Conservation (phyloP, 768 basidiomycete species). For the Podaxis sp. region DNA sequence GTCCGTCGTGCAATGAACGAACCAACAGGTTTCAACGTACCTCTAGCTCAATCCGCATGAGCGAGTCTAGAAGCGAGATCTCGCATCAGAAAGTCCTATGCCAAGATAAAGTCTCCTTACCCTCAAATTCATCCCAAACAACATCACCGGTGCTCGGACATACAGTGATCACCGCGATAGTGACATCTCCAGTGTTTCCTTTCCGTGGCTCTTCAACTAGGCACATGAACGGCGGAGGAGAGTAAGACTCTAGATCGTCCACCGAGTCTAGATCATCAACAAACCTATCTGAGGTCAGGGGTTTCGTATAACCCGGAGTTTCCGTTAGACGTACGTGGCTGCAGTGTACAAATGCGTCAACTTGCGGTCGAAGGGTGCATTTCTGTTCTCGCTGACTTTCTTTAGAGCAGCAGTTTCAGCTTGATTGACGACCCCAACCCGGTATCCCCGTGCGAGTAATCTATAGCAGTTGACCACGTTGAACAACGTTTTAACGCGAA, state of each 20-base stretch:
- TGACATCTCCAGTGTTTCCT: constrained; percentile 34
- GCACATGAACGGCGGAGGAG: constrained; percentile 69
- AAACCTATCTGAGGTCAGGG: constrained; percentile 49
- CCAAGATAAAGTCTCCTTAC: constrained; percentile 33
- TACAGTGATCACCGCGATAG: constrained; percentile 74
- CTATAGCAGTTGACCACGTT: constrained; percentile 27
- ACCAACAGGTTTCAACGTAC: constrained; percentile 33
- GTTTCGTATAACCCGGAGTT: background rate
- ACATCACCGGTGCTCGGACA: constrained; percentile 91
- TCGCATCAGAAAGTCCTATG: constrained; percentile 4
- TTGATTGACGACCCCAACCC: constrained; percentile 83
- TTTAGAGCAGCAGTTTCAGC: constrained; percentile 88
- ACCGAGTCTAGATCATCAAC: constrained; percentile 77
- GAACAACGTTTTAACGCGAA: background rate
- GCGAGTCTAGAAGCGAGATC: constrained; percentile 49
- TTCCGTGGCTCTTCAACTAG: constrained; percentile 60
- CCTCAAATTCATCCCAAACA: constrained; percentile 89
- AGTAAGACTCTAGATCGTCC: constrained; percentile 57
- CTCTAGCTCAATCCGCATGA: constrained; percentile 89
- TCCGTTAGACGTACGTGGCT: constrained; percentile 63
- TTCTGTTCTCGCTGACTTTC: constrained; percentile 75
- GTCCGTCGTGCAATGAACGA: constrained; percentile 2
- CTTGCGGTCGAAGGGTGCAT: constrained; percentile 69
- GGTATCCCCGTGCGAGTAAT: constrained; percentile 74
- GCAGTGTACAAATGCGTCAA: constrained; percentile 83